Percentiles rank a stretch among this genome's conserved stretches.
These are phyloP conservation scores for Candida maltosa DNA, from an alignment of 805 yeast species.

Conservation along the genomic window DNA sequence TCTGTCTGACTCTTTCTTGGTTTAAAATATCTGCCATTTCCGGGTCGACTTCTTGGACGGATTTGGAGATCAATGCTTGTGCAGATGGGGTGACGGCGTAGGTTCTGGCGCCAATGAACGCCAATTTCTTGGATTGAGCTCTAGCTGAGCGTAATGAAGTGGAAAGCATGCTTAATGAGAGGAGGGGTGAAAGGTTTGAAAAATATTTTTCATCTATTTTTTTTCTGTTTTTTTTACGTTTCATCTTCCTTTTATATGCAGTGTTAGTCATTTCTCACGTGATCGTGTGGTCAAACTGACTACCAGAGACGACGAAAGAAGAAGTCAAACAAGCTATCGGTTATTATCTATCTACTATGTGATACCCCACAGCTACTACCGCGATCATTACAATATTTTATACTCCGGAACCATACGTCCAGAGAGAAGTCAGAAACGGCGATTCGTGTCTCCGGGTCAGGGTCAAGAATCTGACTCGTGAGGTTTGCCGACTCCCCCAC, in stretches of 20 bases:
- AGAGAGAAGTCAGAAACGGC: constrained; percentile 1
- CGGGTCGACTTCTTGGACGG: constrained; percentile 71
- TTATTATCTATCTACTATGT: too few species aligned
- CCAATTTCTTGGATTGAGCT: constrained; percentile 12
- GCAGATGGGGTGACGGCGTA: constrained; percentile 67
- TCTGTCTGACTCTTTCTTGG: constrained; percentile 81
- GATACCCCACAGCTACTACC: not conserved
- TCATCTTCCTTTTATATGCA: too few species aligned
- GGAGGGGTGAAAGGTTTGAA: constrained; percentile 1
- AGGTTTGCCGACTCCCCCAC: not conserved
- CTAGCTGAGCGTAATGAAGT: constrained; percentile 25
- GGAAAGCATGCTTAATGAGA: constrained; percentile 35
- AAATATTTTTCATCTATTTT: constrained; percentile 8
- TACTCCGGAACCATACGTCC: constrained; percentile 7
- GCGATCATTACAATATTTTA: not conserved
- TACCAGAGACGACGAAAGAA: too few species aligned
- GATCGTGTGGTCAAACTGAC: too few species aligned
- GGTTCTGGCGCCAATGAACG: constrained; percentile 14
- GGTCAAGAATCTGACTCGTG: constrained; percentile 1
- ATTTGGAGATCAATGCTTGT: constrained; percentile 52
- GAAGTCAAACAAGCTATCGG: too few species aligned
- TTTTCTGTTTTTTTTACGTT: too few species aligned
- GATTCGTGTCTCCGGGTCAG: constrained; percentile 4
- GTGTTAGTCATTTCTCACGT: too few species aligned
- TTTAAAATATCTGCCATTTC: constrained; percentile 78